These are phyloP conservation scores for Wickerhamomyces canadensis DNA, from an alignment of 805 yeast species.

Conservation along the genomic window DNA sequence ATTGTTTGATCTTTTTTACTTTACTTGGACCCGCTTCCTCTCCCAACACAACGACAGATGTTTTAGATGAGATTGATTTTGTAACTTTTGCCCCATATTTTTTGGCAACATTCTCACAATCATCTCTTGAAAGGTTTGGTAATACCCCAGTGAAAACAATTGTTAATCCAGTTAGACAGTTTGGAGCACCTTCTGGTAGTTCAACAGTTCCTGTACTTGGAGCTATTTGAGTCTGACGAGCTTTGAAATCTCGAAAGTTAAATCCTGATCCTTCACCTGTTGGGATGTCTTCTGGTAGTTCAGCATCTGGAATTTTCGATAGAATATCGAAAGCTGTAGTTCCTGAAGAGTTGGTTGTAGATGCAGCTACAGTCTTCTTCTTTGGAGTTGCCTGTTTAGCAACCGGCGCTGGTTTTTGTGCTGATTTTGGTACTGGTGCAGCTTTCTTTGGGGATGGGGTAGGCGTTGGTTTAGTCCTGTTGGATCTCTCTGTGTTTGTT, in stretches of 20 bases:
- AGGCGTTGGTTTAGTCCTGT: slow-evolving; percentile 3
- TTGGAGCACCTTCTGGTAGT: slow-evolving; percentile 77
- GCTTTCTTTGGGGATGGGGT: slow-evolving; percentile 2
- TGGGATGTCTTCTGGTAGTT: slow-evolving; percentile 44
- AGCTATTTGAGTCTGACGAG: slow-evolving; percentile 32
- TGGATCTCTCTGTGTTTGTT: slow-evolving; percentile 1
- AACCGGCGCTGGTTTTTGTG: too few species aligned
- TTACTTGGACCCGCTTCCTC: slow-evolving; percentile 97
- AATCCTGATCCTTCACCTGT: slow-evolving; percentile 37
- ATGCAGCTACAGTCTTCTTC: slow-evolving; percentile 3
- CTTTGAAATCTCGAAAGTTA: slow-evolving; percentile 54
- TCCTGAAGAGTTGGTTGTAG: slow-evolving; percentile 13
- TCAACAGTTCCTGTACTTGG: slow-evolving; percentile 34
- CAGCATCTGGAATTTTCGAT: slow-evolving; percentile 68
- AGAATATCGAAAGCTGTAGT: slow-evolving; percentile 50
- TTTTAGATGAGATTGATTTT: slow-evolving; percentile 76
- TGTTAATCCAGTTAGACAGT: slow-evolving; percentile 83
- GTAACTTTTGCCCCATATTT: slow-evolving; percentile 90
- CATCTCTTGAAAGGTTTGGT: slow-evolving; percentile 72
- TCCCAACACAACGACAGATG: slow-evolving; percentile 86
- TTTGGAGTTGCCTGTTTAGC: slow-evolving; percentile 5
- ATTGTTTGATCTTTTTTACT: slow-evolving; percentile 68
- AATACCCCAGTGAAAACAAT: slow-evolving; percentile 91
- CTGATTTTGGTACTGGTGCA: too few species aligned
- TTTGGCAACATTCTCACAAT: slow-evolving; percentile 71